Evolutionary conservation across 2,329 filamentous ascomycete genomes (phyloP).

Genomic region (Cladosporium colombiae): DNA sequence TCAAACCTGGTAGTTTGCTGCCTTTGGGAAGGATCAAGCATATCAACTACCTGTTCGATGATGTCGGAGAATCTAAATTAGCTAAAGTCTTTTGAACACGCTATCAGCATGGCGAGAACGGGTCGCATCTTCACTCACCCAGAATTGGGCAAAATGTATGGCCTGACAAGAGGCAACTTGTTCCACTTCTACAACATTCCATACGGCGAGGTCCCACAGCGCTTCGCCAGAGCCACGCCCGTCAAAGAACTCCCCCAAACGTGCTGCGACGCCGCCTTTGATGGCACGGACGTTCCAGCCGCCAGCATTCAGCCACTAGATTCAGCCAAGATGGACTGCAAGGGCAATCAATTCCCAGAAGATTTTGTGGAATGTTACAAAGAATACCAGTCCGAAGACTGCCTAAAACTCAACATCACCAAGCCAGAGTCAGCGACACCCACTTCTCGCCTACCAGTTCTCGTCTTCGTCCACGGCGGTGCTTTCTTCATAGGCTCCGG

Average conservation of each 20-base stretch:
- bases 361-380: background rate
- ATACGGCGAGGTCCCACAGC: background rate
- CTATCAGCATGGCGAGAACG: background rate
- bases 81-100: no score
- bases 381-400: slow-evolving; percentile 35
- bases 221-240: background rate
- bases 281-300: background rate
- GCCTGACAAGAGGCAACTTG: background rate
- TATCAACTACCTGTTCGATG: background rate
- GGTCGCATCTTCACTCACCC: background rate
- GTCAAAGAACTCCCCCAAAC: background rate
- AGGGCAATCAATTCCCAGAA: slow-evolving; percentile 7
- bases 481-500: slow-evolving; percentile 53
- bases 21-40: background rate
- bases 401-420: slow-evolving; percentile 56
- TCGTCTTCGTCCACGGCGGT: slow-evolving; percentile 57
- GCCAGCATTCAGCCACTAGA: slow-evolving; percentile 10
- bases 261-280: background rate
- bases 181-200: background rate
- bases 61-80: no score
- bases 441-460: slow-evolving; percentile 46
- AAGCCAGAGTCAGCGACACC: slow-evolving; percentile 36
- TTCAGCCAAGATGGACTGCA: slow-evolving; percentile 5
- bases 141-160: background rate
- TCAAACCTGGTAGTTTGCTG: background rate